Percentiles rank a stretch among this genome's conserved stretches.
Conservation (phyloP, 768 basidiomycete genomes). For the Thelephora ganbajun region DNA sequence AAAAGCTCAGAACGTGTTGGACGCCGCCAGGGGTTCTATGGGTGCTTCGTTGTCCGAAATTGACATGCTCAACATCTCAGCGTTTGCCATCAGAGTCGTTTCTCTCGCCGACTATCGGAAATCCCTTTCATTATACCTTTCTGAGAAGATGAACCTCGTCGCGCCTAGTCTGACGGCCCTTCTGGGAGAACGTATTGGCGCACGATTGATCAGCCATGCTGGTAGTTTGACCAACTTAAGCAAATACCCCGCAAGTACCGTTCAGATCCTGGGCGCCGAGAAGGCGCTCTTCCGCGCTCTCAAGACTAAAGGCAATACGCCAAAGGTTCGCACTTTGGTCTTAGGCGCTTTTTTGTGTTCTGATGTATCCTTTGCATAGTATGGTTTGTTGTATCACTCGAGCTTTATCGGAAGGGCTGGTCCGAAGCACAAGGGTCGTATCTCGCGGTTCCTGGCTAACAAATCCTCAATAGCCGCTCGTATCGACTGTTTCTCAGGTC, state of each 20-base stretch:
- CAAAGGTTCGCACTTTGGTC: constrained; percentile 45
- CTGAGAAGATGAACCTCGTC: constrained; percentile 97
- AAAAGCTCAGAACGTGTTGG: constrained; percentile 85
- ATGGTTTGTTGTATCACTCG: constrained; percentile 95
- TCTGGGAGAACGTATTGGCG: constrained; percentile 85
- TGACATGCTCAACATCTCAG: constrained; percentile 90
- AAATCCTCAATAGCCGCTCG: constrained; percentile 95
- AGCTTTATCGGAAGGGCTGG: constrained; percentile 93
- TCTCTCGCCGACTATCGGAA: constrained; percentile 92
- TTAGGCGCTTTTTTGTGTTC: background rate
- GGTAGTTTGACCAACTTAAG: constrained; percentile 92
- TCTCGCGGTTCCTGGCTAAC: constrained; percentile 97
- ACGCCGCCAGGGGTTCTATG: constrained; percentile 91
- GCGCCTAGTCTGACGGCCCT: constrained; percentile 87
- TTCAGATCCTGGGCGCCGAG: constrained; percentile 96
- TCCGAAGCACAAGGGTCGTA: constrained; percentile 90
- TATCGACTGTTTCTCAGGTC: constrained; percentile 90
- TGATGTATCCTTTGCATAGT: constrained; percentile 31
- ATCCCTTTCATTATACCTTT: constrained; percentile 70
- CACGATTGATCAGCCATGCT: constrained; percentile 87
- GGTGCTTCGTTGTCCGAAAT: constrained; percentile 82
- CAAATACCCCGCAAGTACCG: constrained; percentile 97
- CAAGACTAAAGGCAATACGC: constrained; percentile 98
- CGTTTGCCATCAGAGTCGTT: constrained; percentile 82
- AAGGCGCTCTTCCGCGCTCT: constrained; percentile 95